Conservation (phyloP, 495 filamentous ascomycete species). For the Penicillium cataractarum region DNA sequence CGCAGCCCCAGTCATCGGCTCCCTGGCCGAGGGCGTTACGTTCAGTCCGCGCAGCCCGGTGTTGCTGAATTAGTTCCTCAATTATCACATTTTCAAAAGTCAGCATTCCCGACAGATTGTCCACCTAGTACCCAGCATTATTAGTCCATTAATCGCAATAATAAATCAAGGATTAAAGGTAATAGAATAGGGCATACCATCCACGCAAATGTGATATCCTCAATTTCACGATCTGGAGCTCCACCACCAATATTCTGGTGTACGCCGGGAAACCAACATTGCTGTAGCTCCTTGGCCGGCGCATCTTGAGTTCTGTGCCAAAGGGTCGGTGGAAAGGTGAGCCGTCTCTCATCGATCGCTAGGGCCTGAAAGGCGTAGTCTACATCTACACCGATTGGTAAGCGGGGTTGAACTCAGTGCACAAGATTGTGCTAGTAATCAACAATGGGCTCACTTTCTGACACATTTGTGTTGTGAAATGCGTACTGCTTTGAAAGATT, state of each 20-base stretch:
- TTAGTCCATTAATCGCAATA: not conserved
- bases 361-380: conserved; percentile 63
- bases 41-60: conserved; percentile 2
- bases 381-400: conserved; percentile 31
- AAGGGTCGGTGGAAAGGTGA: conserved; percentile 54
- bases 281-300: conserved; percentile 5
- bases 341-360: conserved; percentile 57
- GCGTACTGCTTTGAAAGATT: not conserved
- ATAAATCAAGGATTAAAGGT: not conserved
- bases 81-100: conserved; percentile 4
- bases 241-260: conserved; percentile 3
- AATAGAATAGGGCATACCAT: not conserved
- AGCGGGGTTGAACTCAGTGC: conserved; percentile 21
- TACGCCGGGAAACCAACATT: conserved; percentile 7
- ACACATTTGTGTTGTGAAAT: conserved; percentile 12
- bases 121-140: conserved; percentile 1
- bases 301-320: conserved; percentile 41
- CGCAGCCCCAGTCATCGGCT: conserved; percentile 4
- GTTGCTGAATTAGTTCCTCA: conserved; percentile 1
- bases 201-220: conserved; percentile 10
- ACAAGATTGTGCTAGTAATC: conserved; percentile 22
- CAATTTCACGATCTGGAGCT: conserved; percentile 1
- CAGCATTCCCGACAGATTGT: conserved; percentile 10
- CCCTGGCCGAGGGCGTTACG: not conserved
- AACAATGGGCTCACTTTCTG: conserved; percentile 24